Conservation (phyloP, 116 monocot species). For the Phalaenopsis hybrid region DNA sequence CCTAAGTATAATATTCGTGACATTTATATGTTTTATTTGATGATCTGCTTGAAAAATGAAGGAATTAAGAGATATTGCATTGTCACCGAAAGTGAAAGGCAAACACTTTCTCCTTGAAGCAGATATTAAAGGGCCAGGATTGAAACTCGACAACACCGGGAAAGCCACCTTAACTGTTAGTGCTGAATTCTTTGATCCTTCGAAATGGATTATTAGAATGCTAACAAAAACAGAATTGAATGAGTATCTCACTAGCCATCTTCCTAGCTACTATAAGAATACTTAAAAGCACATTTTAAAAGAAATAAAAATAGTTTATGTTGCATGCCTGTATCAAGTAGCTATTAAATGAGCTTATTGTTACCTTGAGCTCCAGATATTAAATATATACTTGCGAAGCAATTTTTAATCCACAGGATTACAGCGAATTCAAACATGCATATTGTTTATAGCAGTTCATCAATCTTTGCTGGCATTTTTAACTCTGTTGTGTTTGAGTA, state of each 20-base stretch:
- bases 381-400: neutral
- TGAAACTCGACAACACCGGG: slow-evolving; percentile 90
- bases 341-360: neutral
- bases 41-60: slow-evolving; percentile 25
- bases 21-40: neutral
- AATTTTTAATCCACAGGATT: neutral
- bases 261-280: no score
- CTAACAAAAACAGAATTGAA: no score
- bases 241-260: no score
- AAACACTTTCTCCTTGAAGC: slow-evolving; percentile 81
- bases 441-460: neutral
- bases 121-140: slow-evolving; percentile 90
- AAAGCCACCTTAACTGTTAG: slow-evolving; percentile 85
- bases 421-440: neutral
- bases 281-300: neutral
- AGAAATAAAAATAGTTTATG: neutral
- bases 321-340: neutral
- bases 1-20: neutral
- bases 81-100: slow-evolving; percentile 56
- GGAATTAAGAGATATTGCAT: slow-evolving; percentile 81
- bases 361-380: neutral
- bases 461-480: neutral
- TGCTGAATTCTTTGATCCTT: slow-evolving; percentile 28
- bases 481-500: slow-evolving; percentile 6
- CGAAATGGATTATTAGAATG: neutral